Evolutionary conservation across 2,329 filamentous ascomycete species (phyloP).

Genomic region (Ceratocystis ficicola): DNA sequence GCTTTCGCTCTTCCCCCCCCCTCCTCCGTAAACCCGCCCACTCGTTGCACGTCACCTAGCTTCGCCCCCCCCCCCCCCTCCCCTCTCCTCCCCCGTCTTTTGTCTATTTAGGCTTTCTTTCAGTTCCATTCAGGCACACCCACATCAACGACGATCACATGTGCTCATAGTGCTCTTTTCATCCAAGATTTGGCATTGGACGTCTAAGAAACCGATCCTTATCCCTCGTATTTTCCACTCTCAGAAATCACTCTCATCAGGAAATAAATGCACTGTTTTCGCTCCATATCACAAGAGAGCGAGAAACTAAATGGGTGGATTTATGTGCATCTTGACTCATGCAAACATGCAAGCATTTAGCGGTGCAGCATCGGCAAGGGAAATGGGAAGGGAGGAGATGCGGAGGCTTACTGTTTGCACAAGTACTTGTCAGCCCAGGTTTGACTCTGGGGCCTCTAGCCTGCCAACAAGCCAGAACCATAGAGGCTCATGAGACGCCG

Average conservation of each 20-base stretch:
- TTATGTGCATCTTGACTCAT: conserved; percentile 3
- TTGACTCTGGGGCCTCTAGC: too few relatives aligned
- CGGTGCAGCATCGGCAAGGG: background rate
- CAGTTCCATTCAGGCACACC: conserved; percentile 2
- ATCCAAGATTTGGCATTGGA: too few relatives aligned
- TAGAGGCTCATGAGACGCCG: too few relatives aligned
- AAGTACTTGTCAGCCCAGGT: too few relatives aligned
- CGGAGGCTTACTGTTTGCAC: background rate
- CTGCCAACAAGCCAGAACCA: too few relatives aligned
- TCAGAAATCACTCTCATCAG: too few relatives aligned
- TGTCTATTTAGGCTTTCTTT: background rate
- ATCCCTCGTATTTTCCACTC: too few relatives aligned
- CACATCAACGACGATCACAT: background rate
- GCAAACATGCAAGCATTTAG: conserved; percentile 9
- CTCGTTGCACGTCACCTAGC: too few relatives aligned
- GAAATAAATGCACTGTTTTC: too few relatives aligned
- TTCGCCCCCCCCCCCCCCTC: too few relatives aligned
- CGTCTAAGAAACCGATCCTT: too few relatives aligned
- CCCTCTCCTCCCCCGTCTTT: background rate
- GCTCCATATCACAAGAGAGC: background rate
- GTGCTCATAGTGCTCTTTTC: too few relatives aligned
- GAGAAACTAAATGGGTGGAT: background rate
- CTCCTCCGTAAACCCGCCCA: background rate
- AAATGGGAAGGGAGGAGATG: background rate
- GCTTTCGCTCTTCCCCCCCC: background rate